Percentiles rank a stretch among this genome's conserved stretches.
phyloP scores from a whole-genome alignment of 257 asterid species.

The Ilex aquifolium region DNA sequence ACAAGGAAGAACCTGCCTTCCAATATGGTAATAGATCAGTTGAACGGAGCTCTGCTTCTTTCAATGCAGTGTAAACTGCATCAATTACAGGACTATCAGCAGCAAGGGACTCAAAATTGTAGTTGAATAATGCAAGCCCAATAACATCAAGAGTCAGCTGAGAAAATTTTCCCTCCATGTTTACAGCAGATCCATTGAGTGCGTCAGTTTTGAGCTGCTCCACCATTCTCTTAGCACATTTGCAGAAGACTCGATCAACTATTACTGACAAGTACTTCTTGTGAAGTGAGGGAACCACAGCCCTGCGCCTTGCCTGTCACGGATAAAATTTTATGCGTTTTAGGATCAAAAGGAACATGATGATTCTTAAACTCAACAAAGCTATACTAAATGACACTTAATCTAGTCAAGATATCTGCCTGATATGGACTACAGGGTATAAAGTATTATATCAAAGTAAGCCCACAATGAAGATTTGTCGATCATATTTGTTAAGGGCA shows the following conservation, averaged over 20 bases:
- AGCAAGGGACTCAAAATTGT: slow-evolving; percentile 76
- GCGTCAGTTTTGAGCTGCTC: slow-evolving; percentile 60
- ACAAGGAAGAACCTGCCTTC: slow-evolving; percentile 54
- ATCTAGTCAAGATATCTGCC: too few species aligned
- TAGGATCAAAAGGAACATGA: not conserved
- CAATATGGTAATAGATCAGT: slow-evolving; percentile 92
- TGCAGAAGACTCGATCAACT: slow-evolving; percentile 91
- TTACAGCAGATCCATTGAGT: slow-evolving; percentile 58
- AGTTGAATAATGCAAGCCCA: slow-evolving; percentile 86
- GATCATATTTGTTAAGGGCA: too few species aligned
- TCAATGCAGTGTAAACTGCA: slow-evolving; percentile 88
- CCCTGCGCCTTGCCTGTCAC: slow-evolving; percentile 91
- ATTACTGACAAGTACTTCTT: slow-evolving; percentile 94
- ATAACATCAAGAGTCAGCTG: slow-evolving; percentile 96
- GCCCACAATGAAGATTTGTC: too few species aligned
- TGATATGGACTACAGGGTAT: too few species aligned
- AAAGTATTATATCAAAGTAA: too few species aligned
- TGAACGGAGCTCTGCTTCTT: slow-evolving; percentile 90
- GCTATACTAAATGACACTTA: too few species aligned
- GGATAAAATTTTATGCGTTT: slow-evolving; percentile 1
- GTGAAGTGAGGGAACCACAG: slow-evolving; percentile 99
- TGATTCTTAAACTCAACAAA: too few species aligned
- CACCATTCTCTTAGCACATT: slow-evolving; percentile 85
- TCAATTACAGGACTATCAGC: slow-evolving; percentile 88
- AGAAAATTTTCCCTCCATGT: slow-evolving; percentile 88